These are phyloP conservation scores for Ramichloridium luteum DNA, from an alignment of 2,329 filamentous ascomycete species.

Conservation along the genomic window DNA sequence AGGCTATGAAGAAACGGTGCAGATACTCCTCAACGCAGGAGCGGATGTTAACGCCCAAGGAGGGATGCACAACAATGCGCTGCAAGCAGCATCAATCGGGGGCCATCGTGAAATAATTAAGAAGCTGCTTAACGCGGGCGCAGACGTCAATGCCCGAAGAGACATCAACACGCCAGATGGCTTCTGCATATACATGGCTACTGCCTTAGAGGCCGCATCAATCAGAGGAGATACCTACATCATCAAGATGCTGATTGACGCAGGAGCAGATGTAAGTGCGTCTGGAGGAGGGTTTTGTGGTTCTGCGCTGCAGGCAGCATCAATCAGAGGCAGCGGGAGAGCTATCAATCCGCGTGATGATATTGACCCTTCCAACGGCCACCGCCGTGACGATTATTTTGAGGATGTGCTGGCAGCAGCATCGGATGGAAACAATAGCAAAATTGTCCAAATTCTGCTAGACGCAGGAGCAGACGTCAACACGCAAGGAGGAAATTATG, in stretches of 20 bases:
- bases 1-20: constrained; percentile 4
- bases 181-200: too few species aligned
- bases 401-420: too few species aligned
- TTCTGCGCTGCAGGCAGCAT: constrained; percentile 11
- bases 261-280: constrained; percentile 6
- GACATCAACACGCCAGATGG: too few species aligned
- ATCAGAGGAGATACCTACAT: background rate
- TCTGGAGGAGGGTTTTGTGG: too few species aligned
- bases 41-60: constrained; percentile 7
- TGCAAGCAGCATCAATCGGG: background rate
- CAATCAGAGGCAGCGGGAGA: background rate
- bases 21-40: constrained; percentile 5
- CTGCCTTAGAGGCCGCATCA: constrained; percentile 11
- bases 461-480: constrained; percentile 7
- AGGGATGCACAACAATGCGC: constrained; percentile 5
- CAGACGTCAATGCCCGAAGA: constrained; percentile 7
- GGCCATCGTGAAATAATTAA: constrained; percentile 3
- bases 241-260: constrained; percentile 4
- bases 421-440: too few species aligned
- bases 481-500: constrained; percentile 3
- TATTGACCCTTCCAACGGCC: too few species aligned
- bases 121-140: constrained; percentile 8
- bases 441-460: constrained; percentile 4
- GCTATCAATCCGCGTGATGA: too few species aligned
- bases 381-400: too few species aligned